Percentiles rank a stretch among this genome's conserved stretches.
phyloP scores from a whole-genome alignment of 257 asterid genomes.

The Ballota nigra region DNA sequence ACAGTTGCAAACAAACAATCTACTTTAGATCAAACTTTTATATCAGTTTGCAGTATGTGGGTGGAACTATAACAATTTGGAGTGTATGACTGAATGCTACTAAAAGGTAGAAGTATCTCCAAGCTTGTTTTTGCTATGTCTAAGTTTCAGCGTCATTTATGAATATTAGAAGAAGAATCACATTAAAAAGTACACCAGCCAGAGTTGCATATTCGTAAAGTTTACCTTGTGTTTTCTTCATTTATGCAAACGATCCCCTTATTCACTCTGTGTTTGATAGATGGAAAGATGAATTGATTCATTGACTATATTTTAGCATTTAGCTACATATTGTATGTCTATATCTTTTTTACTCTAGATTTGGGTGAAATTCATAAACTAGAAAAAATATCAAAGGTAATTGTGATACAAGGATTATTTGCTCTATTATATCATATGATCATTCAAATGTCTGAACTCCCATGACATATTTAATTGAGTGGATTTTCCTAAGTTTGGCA shows the following conservation, averaged over 20 bases:
- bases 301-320: background rate
- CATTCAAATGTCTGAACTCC: too few species aligned
- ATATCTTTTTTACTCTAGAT: background rate
- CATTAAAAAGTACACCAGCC: too few species aligned
- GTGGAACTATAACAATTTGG: background rate
- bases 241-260: background rate
- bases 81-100: background rate
- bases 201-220: background rate
- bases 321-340: background rate
- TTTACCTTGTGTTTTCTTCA: background rate
- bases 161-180: too few species aligned
- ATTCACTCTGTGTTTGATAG: background rate
- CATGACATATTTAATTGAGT: background rate
- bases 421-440: too few species aligned
- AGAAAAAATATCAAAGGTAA: constrained; percentile 4
- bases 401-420: background rate
- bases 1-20: background rate
- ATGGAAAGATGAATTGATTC: background rate
- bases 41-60: background rate
- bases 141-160: background rate
- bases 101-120: background rate
- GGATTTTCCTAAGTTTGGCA: background rate
- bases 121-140: background rate
- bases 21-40: background rate
- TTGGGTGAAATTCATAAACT: background rate